Evolutionary conservation across 768 basidiomycete genomes (phyloP).

Genomic region (Ephemerocybe angulata): DNA sequence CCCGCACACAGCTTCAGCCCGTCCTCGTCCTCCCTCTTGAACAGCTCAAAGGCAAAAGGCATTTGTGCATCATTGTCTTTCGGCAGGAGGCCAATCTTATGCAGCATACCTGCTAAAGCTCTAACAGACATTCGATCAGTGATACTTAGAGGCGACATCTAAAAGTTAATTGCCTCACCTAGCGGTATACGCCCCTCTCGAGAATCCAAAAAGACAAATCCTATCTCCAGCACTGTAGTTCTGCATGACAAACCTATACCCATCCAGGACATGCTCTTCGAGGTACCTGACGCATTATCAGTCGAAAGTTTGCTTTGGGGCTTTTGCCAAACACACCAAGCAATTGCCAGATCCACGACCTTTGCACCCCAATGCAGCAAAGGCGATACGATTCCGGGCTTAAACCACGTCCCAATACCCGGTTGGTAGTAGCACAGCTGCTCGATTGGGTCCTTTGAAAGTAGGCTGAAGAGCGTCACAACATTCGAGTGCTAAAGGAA

Average conservation of each 20-base stretch:
- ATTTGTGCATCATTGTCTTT: slow-evolving; percentile 67
- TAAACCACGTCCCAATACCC: slow-evolving; percentile 50
- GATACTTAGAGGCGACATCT: neutral
- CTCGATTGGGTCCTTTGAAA: slow-evolving; percentile 56
- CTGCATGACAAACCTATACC: slow-evolving; percentile 77
- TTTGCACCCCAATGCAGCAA: slow-evolving; percentile 56
- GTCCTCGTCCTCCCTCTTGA: slow-evolving; percentile 45
- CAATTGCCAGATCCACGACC: slow-evolving; percentile 63
- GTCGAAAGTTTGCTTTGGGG: neutral
- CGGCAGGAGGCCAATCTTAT: slow-evolving; percentile 75
- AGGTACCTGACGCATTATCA: slow-evolving; percentile 48
- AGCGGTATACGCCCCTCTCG: slow-evolving; percentile 52
- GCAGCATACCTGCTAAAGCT: slow-evolving; percentile 70
- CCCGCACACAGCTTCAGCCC: slow-evolving; percentile 50
- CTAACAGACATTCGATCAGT: slow-evolving; percentile 33
- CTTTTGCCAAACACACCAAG: slow-evolving; percentile 48
- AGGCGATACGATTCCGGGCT: slow-evolving; percentile 65
- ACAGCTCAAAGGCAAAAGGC: slow-evolving; percentile 72
- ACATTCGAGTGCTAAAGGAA: slow-evolving; percentile 57
- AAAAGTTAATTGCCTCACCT: slow-evolving; percentile 28
- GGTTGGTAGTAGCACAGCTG: slow-evolving; percentile 72
- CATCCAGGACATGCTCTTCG: slow-evolving; percentile 66
- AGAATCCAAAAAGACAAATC: slow-evolving; percentile 79
- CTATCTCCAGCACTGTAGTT: slow-evolving; percentile 72
- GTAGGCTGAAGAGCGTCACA: slow-evolving; percentile 63